Evolutionary conservation across 1,284 basidiomycete species (phyloP).

Genomic region (Puccinia brachypodii): DNA sequence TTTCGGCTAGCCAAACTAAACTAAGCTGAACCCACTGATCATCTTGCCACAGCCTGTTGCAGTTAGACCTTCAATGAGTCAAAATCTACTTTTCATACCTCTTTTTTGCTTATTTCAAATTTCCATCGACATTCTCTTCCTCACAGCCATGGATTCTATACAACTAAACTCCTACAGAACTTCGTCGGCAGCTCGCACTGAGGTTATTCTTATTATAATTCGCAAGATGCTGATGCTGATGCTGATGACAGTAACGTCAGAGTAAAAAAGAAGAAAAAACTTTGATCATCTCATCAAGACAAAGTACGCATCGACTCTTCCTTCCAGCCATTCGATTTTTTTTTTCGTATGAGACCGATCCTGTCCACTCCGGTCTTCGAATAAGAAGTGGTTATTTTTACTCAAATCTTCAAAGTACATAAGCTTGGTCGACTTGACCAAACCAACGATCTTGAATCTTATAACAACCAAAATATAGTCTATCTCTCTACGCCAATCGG

Average conservation of each 20-base stretch:
- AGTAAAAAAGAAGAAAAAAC: neutral
- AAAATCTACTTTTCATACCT: neutral
- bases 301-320: constrained; percentile 3
- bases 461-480: neutral
- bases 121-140: neutral
- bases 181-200: no score
- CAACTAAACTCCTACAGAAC: no score
- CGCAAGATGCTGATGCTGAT: neutral
- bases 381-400: neutral
- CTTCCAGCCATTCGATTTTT: neutral
- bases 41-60: constrained; percentile 23
- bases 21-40: neutral
- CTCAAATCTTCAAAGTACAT: neutral
- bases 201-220: no score
- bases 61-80: neutral
- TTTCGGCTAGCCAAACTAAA: neutral
- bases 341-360: neutral
- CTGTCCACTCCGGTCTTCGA: neutral
- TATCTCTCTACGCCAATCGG: neutral
- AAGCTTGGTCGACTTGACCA: neutral
- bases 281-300: neutral
- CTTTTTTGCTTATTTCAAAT: neutral
- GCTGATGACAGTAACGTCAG: neutral
- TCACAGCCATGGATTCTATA: neutral
- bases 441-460: neutral